Base-by-base conservation (phyloP, 1,284 basidiomycete species). In the Papiliotrema terrestris region DNA sequence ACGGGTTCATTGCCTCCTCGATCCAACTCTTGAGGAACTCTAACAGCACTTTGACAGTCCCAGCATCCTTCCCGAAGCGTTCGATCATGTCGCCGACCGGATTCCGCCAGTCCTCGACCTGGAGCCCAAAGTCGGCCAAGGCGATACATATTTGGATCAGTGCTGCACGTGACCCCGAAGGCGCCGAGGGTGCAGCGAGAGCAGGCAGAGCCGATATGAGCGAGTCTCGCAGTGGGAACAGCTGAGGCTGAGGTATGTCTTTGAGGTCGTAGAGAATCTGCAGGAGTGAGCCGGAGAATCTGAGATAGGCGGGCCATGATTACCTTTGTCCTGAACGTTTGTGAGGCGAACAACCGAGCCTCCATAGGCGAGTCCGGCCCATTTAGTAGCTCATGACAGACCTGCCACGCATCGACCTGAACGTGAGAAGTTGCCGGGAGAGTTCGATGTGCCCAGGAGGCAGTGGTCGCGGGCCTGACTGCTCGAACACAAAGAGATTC, bases 281-380 rank as follows among this genome's bases (percentile, higher is more conserved):
- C 11, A 20, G n/a, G 32, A 5, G 37, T 29, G 17, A 45, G 38
- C 20, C 11, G n/a, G 3, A 8, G 39, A 8, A 5, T 11, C 17
- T 36, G n/a, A n/a, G n/a, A n/a, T n/a, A n/a, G n/a, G 9, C 22
- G 22, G 14, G 46, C 45, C 44, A 13, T 29, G 78, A 85, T 66
- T 58, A 91, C 94, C 83, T 99, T 99, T 56, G 88, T 83, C 68
- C 95, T 83, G 73, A 99, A 91, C 0, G 96, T 98, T 78, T 98
- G 96, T 0, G 95, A 92, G 17, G 94, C 92, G 72, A 99, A 98
- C 47, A 98, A 78, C 68, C 93, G 89, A 36, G 91, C 90, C 55
- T 91, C 84, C 47, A 83, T 75, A 1, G 92, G 89, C 4, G 86
- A 84, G 62, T 92, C 88, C 46, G 85, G 83, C 2, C 87, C 85